Evolutionary conservation across 257 asterid species (phyloP), one percentile per base, ranked within the genome.

Genomic region (Penstemon newberryi): DNA sequence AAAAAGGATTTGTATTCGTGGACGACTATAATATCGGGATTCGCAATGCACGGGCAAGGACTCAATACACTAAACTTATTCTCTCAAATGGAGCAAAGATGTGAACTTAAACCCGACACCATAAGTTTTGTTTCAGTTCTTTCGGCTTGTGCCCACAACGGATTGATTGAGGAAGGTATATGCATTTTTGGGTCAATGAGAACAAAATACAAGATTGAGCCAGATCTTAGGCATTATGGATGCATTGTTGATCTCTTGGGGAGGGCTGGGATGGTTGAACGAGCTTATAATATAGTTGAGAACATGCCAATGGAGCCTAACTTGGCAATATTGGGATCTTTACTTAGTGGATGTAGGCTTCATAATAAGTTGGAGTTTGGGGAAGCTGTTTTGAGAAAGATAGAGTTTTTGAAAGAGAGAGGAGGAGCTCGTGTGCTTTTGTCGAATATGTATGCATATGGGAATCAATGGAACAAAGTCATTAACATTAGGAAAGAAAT

Each of bases 21-120:
- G 91, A 85, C 91, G 5, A 71, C 84, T 2, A 71, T 83, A n/a
- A 82, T 85, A 67, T 78, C 86, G n/a, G 85, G 79, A n/a, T 77
- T 76, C 46, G 88, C 83, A 6, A 70, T 85, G 80, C 83, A 80
- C 19, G 86, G 86, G 5, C 76, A 33, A 4, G 86, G 85, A 47
- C 60, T 6, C 0, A 80, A 80, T 41, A 84, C 84, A 44, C 52
- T 70, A 51, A 47, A 45, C 18, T 41, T 74, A 51, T 80, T 80
- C 71, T 60, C 66, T 43, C 82, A 53, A 47, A 78, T 85, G 88
- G 77, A 71, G 74, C 67, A 47, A 33, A 62, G 44, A 49, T 46
- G 46, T 25, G 60, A 39, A 33, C 50, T 78, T 33, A 50, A 43
- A 4, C 90, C 90, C 2, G 88, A 85, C 67, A 76, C 75, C 3